Evolutionary conservation across 495 filamentous ascomycete genomes (phyloP).

Genomic region (Neurospora sp.): DNA sequence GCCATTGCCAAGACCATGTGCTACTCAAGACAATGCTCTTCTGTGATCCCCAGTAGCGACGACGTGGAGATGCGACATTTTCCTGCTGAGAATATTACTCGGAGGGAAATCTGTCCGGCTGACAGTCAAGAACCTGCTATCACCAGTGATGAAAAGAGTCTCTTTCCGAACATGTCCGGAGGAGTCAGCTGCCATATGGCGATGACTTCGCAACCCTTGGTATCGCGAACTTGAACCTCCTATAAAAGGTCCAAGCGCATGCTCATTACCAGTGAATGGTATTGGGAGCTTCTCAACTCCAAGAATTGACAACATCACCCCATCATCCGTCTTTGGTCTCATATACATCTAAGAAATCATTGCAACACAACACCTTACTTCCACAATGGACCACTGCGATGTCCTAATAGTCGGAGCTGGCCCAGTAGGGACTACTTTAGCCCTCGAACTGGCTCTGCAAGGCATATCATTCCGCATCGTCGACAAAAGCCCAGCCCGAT

Average conservation of each 20-base stretch:
- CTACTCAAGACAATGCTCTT: not conserved
- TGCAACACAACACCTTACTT: not conserved
- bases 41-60: not conserved
- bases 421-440: constrained; percentile 23
- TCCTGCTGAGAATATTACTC: not conserved
- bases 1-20: not conserved
- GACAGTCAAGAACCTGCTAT: not conserved
- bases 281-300: not conserved
- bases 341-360: not conserved
- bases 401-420: constrained; percentile 29
- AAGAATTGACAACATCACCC: not conserved
- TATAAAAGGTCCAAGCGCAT: not conserved
- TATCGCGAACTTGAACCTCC: not conserved
- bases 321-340: not conserved
- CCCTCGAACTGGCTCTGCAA: constrained; percentile 26
- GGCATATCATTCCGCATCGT: constrained; percentile 32
- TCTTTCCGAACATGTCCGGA: not conserved
- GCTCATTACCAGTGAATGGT: not conserved
- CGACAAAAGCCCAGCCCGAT: constrained; percentile 26
- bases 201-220: not conserved
- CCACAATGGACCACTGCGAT: constrained; percentile 18
- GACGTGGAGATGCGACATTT: not conserved
- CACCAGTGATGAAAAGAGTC: not conserved
- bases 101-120: not conserved
- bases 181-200: not conserved